Evolutionary conservation across 371 early-diverging fungal genomes (phyloP), one percentile per base, ranked within the genome.

Genomic region (Lichtheimia corymbifera): DNA sequence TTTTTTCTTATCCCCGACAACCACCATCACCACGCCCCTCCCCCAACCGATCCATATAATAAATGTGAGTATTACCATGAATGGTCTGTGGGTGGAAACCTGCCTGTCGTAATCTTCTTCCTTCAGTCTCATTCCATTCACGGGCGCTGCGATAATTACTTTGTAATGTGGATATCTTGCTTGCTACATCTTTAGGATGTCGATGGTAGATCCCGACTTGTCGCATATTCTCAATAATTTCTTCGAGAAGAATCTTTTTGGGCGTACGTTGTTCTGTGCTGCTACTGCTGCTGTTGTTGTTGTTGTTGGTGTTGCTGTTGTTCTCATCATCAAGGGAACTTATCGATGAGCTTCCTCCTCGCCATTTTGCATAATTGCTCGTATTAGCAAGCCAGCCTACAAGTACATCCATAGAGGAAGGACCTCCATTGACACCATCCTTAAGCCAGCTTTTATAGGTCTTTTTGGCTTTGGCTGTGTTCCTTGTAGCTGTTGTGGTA

Each of bases 391-490:
- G 25, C 42, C 40, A 45, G 9, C 7, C 25, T 24, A 69, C 70
- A 6, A 68, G 60, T 0, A 71, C 65, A 53, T 72, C 70, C 72
- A 72, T 69, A 25, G 72, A 74, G 18, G 59, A 71, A 28, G 69
- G 67, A 3, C 69, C 67, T 17, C 67, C 68, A 49, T 68, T 71
- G 14, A 74, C 71, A 22, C 66, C 71, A 58, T 71, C 74, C 43
- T 71, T 71, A 17, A 71, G 50, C 71, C 79, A 79, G 42, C 76
- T 75, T 44, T 79, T 79, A 49, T 79, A 79, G 13, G 79, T 76
- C 45, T 79, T 79, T 43, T 79, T 79, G 30, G 73, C 49, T 50
- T 58, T 58, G 24, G 55, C 28, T 11, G 28, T 17, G 1, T 25
- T 28, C 14, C 28, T 13, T 52, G 52, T 51, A 14, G 51, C 28